phyloP scores from a whole-genome alignment of 345 rosid genomes.

The Mangifera indica region DNA sequence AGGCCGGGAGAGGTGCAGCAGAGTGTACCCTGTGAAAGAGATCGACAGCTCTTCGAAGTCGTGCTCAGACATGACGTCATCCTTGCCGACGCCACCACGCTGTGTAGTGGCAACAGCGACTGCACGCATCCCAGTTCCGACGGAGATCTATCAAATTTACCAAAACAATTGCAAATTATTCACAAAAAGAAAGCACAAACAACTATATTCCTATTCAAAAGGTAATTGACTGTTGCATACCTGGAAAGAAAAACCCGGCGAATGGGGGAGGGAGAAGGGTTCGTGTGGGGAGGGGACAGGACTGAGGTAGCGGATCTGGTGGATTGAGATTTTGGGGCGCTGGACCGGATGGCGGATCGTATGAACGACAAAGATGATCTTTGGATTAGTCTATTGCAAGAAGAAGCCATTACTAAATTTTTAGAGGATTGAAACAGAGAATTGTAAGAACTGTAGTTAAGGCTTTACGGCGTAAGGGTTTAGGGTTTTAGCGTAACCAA shows the following conservation, averaged over 20 bases:
- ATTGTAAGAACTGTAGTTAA: background rate
- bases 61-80: slow-evolving; percentile 90
- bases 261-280: slow-evolving; percentile 36
- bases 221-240: slow-evolving; percentile 23
- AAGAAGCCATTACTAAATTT: slow-evolving; percentile 47
- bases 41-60: slow-evolving; percentile 75
- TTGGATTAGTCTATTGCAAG: slow-evolving; percentile 52
- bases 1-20: slow-evolving; percentile 98
- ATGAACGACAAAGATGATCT: slow-evolving; percentile 57
- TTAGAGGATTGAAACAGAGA: background rate
- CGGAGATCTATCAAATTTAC: slow-evolving; percentile 41
- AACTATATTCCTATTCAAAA: too few species aligned
- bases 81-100: slow-evolving; percentile 78
- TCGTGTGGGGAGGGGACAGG: slow-evolving; percentile 40
- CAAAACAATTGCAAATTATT: background rate
- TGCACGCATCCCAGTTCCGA: slow-evolving; percentile 78
- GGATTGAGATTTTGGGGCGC: slow-evolving; percentile 36
- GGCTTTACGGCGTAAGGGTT: slow-evolving; percentile 15
- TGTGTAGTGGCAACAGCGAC: slow-evolving; percentile 89
- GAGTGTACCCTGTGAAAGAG: slow-evolving; percentile 98
- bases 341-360: slow-evolving; percentile 60
- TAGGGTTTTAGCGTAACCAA: slow-evolving; percentile 17
- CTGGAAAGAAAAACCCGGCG: slow-evolving; percentile 63
- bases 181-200: background rate
- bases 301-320: slow-evolving; percentile 39